Conservation (phyloP, 73 alveolate species). For the Urostyla sp. region DNA sequence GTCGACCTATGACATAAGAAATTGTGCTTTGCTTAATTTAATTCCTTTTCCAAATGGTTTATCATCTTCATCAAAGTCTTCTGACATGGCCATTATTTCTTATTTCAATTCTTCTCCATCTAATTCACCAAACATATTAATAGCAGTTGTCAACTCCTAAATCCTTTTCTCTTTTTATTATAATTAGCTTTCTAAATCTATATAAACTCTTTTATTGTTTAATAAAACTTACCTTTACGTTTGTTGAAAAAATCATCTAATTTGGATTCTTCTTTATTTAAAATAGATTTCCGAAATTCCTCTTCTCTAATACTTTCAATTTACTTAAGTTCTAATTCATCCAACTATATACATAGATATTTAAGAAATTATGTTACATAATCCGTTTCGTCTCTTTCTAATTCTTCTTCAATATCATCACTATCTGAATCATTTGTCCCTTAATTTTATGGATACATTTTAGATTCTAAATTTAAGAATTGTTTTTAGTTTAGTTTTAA, state of each 20-base stretch:
- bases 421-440: not conserved
- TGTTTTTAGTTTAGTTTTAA: slow-evolving; percentile 8
- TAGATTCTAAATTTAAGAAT: no score
- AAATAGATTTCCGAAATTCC: not conserved
- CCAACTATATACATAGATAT: slow-evolving; percentile 23
- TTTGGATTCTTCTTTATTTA: slow-evolving; percentile 11
- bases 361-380: not conserved
- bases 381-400: slow-evolving; percentile 44
- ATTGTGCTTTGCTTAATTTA: slow-evolving; percentile 42
- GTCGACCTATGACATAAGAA: slow-evolving; percentile 48
- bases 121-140: not conserved
- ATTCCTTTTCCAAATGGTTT: slow-evolving; percentile 31
- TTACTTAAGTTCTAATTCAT: not conserved
- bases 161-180: slow-evolving; percentile 24
- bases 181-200: slow-evolving; percentile 5
- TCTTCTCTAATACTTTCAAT: slow-evolving; percentile 46
- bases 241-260: slow-evolving; percentile 5
- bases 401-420: slow-evolving; percentile 51
- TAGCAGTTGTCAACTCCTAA: not conserved
- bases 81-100: slow-evolving; percentile 26
- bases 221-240: not conserved
- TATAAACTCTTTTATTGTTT: not conserved
- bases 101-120: not conserved
- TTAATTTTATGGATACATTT: not conserved
- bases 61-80: slow-evolving; percentile 21